Percentiles rank a stretch among this genome's conserved stretches.
Conservation (phyloP, 345 rosid species). For the Trapa bicornis region DNA sequence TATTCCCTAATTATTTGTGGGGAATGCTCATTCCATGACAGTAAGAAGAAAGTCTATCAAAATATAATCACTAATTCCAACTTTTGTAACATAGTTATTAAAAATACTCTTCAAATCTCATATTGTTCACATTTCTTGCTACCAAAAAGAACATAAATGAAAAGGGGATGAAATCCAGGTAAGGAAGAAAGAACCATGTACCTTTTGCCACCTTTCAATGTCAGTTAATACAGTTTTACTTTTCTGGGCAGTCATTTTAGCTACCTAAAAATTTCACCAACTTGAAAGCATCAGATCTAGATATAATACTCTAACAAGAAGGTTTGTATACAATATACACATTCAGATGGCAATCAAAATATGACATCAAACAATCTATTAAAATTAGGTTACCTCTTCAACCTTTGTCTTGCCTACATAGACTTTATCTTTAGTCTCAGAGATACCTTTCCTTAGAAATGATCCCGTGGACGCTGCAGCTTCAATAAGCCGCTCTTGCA, state of each 20-base stretch:
- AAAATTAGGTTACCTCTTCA: slow-evolving; percentile 58
- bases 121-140: no score
- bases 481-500: slow-evolving; percentile 66
- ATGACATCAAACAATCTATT: not conserved
- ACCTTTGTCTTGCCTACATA: slow-evolving; percentile 77
- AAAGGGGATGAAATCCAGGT: slow-evolving; percentile 3
- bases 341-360: not conserved
- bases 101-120: no score
- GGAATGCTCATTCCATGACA: no score
- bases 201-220: slow-evolving; percentile 97
- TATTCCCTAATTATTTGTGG: no score
- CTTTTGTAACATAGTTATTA: no score
- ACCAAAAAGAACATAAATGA: slow-evolving; percentile 6
- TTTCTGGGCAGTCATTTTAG: slow-evolving; percentile 27
- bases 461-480: slow-evolving; percentile 91
- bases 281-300: slow-evolving; percentile 3
- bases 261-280: slow-evolving; percentile 41
- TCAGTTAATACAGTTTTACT: slow-evolving; percentile 43
- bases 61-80: no score
- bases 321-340: not conserved
- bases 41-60: no score
- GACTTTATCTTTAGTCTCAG: slow-evolving; percentile 86
- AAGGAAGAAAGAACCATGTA: slow-evolving; percentile 16
- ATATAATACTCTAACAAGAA: not conserved
- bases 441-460: slow-evolving; percentile 64